A percentile compares a stretch with the other conserved stretches of the same genome.
Evolutionary conservation across 371 early-diverging fungal genomes (phyloP).

Genomic region (Lichtheimia corymbifera): DNA sequence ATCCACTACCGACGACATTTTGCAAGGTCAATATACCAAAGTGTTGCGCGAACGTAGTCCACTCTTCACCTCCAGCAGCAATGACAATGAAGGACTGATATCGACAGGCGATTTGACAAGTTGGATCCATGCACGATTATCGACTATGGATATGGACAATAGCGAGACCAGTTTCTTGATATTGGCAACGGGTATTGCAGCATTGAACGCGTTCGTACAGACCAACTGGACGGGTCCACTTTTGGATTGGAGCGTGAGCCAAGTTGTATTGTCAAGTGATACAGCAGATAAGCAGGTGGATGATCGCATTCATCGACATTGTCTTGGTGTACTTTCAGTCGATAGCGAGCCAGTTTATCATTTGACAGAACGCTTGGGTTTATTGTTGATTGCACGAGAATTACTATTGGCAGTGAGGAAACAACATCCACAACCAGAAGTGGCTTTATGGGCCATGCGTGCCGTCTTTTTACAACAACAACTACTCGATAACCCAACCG

Average conservation of each 20-base stretch:
- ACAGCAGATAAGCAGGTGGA: slow-evolving; percentile 23
- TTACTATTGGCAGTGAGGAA: slow-evolving; percentile 54
- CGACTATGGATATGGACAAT: slow-evolving; percentile 10
- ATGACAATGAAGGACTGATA: slow-evolving; percentile 4
- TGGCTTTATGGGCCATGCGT: slow-evolving; percentile 80
- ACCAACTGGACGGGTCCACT: slow-evolving; percentile 72
- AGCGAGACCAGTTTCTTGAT: slow-evolving; percentile 19
- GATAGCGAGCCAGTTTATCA: slow-evolving; percentile 90
- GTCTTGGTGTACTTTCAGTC: slow-evolving; percentile 54
- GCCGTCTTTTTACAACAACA: slow-evolving; percentile 79
- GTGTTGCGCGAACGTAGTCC: slow-evolving; percentile 28
- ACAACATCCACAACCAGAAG: slow-evolving; percentile 22
- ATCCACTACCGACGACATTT: slow-evolving; percentile 17
- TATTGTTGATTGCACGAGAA: slow-evolving; percentile 65
- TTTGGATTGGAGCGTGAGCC: slow-evolving; percentile 35
- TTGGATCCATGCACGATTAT: slow-evolving; percentile 23
- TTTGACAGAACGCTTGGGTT: slow-evolving; percentile 68
- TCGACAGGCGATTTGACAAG: slow-evolving; percentile 22
- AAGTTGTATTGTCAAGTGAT: slow-evolving; percentile 17
- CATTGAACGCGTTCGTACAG: slow-evolving; percentile 66
- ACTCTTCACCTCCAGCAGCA: slow-evolving; percentile 18
- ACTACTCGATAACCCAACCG: slow-evolving; percentile 83
- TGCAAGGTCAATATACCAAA: slow-evolving; percentile 34
- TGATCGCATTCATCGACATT: slow-evolving; percentile 29
- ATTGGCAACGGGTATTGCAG: slow-evolving; percentile 55